A percentile compares a stretch with the other conserved stretches of the same genome.
Evolutionary conservation across 192 early-diverging fungal species (phyloP).

Genomic region (Gonapodya prolifera): DNA sequence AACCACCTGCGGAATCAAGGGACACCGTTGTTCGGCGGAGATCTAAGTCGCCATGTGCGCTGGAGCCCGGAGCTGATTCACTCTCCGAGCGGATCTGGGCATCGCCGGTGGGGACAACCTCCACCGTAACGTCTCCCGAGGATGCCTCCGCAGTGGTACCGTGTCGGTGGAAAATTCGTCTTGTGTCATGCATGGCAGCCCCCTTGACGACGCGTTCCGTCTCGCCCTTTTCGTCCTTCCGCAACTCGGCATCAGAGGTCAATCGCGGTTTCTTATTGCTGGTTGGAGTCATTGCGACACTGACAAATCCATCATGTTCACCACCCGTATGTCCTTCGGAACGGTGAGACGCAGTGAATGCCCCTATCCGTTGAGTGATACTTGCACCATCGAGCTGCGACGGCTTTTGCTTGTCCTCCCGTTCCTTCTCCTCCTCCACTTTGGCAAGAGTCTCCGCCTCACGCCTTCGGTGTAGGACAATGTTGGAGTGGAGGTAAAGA

Average conservation of each 20-base stretch:
- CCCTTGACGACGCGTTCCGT: background rate
- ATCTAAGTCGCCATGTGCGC: constrained; percentile 5
- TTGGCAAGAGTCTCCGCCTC: background rate
- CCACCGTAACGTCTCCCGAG: background rate
- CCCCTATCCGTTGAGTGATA: background rate
- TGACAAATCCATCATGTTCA: background rate
- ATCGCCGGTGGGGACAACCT: background rate
- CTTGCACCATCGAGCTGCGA: background rate
- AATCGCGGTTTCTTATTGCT: background rate
- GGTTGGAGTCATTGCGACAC: background rate
- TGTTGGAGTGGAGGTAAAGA: constrained; percentile 61
- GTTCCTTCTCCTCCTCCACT: background rate
- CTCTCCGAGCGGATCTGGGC: background rate
- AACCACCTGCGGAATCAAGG: background rate
- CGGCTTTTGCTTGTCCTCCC: background rate
- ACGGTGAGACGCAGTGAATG: too few species aligned
- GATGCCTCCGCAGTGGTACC: background rate
- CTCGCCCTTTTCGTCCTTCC: background rate
- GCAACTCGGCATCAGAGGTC: background rate
- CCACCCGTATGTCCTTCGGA: background rate
- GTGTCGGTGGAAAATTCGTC: too few species aligned
- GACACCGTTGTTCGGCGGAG: constrained; percentile 2
- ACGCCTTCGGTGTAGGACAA: constrained; percentile 46
- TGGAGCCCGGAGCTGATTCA: background rate
- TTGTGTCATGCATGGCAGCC: background rate